Evolutionary conservation across 257 asterid species (phyloP), one percentile per base, ranked within the genome.

Genomic region (Fraxinus pennsylvanica): DNA sequence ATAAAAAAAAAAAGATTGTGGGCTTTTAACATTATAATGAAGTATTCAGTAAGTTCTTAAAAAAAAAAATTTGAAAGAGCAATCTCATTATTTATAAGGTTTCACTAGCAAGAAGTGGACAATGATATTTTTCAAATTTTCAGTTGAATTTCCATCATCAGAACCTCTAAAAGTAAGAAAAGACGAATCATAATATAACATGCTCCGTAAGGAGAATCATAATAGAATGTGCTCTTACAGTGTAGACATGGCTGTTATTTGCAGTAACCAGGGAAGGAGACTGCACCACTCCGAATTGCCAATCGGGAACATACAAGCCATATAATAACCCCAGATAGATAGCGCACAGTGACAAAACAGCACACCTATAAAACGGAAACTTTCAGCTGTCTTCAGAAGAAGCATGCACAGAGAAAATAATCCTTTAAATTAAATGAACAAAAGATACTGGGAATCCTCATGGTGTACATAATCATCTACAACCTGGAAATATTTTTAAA

Each of bases 231-330:
- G 9, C 2, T 30, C 82, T 79, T 81, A 90, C 98, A 84, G 67
- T 80, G 79, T 89, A 91, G 73, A 85, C 82, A 72, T 43, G 15
- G 84, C 77, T 79, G 47, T 71, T 86, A 82, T 80, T 82, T 32
- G 84, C 79, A 22, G 81, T 57, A 78, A 72, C 15, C 59, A 71
- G 13, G 27, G 87, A 76, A 39, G 88, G 83, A 75, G 90, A 69
- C 77, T 38, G 84, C 65, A 38, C 77, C 76, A 52, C 82, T 72
- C 79, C 74, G 81, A 90, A 87, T 76, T 86, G 85, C 96, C 97
- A 94, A 79, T 92, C 89, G 1, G 98, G 96, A 54, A 94, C 92
- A 77, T 88, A 89, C 79, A 94, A 63, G 63, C 97, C 97, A 72
- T 92, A 87, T 41, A 87, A 79, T 65, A 92, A 65, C 52, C 94